These are phyloP conservation scores for Cyphellophora europaea DNA, from an alignment of 2,329 filamentous ascomycete species.

Conservation along the genomic window DNA sequence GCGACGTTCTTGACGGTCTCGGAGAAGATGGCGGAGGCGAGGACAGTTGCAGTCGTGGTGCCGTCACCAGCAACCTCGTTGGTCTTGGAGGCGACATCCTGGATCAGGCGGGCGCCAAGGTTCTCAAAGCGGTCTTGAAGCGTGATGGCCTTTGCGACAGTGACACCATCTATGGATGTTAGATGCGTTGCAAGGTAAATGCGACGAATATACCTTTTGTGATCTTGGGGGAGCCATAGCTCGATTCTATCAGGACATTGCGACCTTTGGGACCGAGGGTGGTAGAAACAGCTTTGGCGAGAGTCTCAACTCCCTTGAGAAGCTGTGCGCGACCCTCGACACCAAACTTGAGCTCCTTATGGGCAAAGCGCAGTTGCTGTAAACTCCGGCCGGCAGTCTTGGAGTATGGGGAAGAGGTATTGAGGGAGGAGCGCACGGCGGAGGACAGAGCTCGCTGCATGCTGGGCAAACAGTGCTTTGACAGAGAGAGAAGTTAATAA, in stretches of 20 bases:
- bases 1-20: slow-evolving; percentile 99
- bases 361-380: slow-evolving; percentile 85
- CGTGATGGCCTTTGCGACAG: slow-evolving; percentile 77
- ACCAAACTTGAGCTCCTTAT: slow-evolving; percentile 92
- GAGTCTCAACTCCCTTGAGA: slow-evolving; percentile 88
- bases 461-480: slow-evolving; percentile 31
- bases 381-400: slow-evolving; percentile 54
- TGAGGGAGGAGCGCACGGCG: slow-evolving; percentile 67
- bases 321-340: slow-evolving; percentile 86
- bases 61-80: slow-evolving; percentile 98
- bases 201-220: slow-evolving; percentile 80
- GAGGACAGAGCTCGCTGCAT: slow-evolving; percentile 96
- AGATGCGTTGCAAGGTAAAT: slow-evolving; percentile 8
- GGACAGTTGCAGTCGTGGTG: slow-evolving; percentile 94
- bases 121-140: slow-evolving; percentile 99
- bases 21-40: slow-evolving; percentile 96
- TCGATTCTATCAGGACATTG: slow-evolving; percentile 97
- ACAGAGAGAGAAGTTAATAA: slow-evolving; percentile 14
- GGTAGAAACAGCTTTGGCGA: slow-evolving; percentile 90
- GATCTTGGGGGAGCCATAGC: slow-evolving; percentile 98
- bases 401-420: slow-evolving; percentile 53
- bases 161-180: slow-evolving; percentile 62
- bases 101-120: slow-evolving; percentile 88
- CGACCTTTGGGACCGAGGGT: slow-evolving; percentile 96
- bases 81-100: slow-evolving; percentile 98